Percentiles rank a stretch among this genome's conserved stretches.
phyloP scores from a whole-genome alignment of 2,329 filamentous ascomycete genomes.

The Aspergillus sp. region DNA sequence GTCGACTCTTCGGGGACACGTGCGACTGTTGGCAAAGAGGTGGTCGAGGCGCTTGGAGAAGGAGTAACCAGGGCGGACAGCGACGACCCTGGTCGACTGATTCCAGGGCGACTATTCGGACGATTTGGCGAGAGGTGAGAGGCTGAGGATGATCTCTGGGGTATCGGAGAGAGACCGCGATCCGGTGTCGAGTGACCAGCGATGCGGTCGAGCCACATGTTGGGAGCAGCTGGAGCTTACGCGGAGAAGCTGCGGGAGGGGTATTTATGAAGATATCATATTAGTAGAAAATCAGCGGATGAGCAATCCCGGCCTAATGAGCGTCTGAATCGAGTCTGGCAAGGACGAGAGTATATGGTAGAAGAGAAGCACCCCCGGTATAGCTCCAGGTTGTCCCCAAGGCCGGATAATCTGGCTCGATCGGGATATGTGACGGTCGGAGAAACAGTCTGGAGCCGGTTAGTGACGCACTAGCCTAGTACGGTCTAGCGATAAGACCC shows the following conservation, averaged over 20 bases:
- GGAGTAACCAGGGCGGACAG: constrained; percentile 70
- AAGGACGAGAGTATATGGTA: background rate
- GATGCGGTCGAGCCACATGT: constrained; percentile 90
- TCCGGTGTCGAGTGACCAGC: constrained; percentile 66
- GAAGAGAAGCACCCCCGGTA: background rate
- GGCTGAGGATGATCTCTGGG: constrained; percentile 66
- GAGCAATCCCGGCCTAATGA: background rate
- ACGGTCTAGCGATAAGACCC: constrained; percentile 28
- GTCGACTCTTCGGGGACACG: constrained; percentile 65
- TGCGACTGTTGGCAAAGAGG: constrained; percentile 68
- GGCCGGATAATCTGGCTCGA: background rate
- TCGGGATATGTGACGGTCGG: background rate
- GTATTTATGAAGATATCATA: background rate
- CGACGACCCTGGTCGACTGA: constrained; percentile 72
- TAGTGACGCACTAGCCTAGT: constrained; percentile 24
- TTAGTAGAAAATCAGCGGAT: background rate
- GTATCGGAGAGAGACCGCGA: constrained; percentile 70
- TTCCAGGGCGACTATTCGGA: constrained; percentile 65
- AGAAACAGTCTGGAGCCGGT: background rate
- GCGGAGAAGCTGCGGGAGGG: constrained; percentile 15
- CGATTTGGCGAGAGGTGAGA: constrained; percentile 68
- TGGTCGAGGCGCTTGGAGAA: constrained; percentile 71
- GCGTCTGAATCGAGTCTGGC: background rate
- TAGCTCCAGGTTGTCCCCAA: background rate
- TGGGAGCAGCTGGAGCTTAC: constrained; percentile 13